Base-by-base conservation (phyloP, 371 early-diverging fungal species). In the Mucor racemosus region DNA sequence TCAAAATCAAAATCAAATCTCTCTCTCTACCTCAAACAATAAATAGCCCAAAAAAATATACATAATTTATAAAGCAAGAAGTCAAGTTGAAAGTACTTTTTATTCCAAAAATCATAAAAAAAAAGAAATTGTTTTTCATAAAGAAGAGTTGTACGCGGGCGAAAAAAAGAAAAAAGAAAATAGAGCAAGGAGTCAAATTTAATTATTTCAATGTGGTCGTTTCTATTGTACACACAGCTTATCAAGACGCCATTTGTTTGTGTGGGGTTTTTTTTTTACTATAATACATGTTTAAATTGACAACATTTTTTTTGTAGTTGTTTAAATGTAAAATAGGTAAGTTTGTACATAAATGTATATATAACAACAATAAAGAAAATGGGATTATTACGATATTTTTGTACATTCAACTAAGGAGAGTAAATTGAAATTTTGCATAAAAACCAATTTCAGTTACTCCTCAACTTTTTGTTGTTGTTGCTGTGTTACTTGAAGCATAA, bases 31-130 rank as follows among this genome's bases (percentile, higher is more conserved):
- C 34, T 48, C 21, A 21, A 35, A 50, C 50, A 50, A 50, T 50
- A 50, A 50, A 50, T 19, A 21, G 50, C 50, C 21, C 21, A 50
- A 50, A 50, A 50, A 50, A 50, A 50, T 26, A 50, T 26, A 50
- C 50, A 50, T 50, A 50, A 50, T 21, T 26, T 50, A 50, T 50
- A 50, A 50, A 50, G 33, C 55, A 55, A 55, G 55, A 55, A 55
- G 33, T 55, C 55, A 55, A 55, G 55, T 55, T 53, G 44, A 17
- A 44, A 17, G 15, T 44, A 17, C 44, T n/a, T 17, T 15, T 41
- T 10, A 14, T 21, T 21, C n/a, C 44, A 44, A 44, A 44, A 17
- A 17, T 44, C 3, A 50, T 50, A 50, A 50, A 19, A 50, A 50
- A 38, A 38, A 38, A 11, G 38, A 11, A 38, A 9, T 38, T 38